Evolutionary conservation across 768 basidiomycete species (phyloP).

Genomic region (Tylopilus sp.): DNA sequence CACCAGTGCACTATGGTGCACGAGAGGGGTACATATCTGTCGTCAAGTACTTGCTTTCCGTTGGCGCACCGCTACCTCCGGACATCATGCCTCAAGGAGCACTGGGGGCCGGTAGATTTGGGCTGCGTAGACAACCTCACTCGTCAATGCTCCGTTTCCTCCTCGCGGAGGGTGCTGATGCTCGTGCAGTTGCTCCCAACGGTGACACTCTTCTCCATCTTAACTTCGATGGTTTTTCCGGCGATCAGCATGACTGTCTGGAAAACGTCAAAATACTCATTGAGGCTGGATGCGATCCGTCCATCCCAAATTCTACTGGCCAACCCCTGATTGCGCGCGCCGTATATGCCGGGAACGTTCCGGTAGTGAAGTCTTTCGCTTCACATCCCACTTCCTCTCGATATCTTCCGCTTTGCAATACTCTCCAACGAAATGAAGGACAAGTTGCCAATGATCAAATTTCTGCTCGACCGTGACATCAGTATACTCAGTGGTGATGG

Average conservation of each 20-base stretch:
- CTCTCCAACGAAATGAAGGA: no score
- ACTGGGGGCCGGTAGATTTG: no score
- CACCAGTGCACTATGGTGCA: background rate
- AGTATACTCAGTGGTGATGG: no score
- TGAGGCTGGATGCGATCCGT: background rate
- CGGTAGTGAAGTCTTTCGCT: background rate
- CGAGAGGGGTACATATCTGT: background rate
- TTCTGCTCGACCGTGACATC: no score
- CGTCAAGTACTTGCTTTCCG: background rate
- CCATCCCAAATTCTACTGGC: background rate
- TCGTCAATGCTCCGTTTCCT: background rate
- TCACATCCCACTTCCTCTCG: background rate
- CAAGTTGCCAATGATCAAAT: background rate
- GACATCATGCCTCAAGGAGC: background rate
- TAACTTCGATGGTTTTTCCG: background rate
- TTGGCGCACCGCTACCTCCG: background rate
- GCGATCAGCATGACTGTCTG: background rate
- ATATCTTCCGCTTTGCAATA: background rate
- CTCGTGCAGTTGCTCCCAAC: background rate
- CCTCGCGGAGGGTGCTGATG: background rate
- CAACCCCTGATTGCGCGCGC: background rate
- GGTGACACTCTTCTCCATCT: background rate
- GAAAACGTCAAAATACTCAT: background rate
- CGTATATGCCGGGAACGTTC: background rate
- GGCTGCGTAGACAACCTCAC: no score